A percentile compares a stretch with the other conserved stretches of the same genome.
Evolutionary conservation across 2,329 filamentous ascomycete species (phyloP).

Genomic region (Nemania sp.): DNA sequence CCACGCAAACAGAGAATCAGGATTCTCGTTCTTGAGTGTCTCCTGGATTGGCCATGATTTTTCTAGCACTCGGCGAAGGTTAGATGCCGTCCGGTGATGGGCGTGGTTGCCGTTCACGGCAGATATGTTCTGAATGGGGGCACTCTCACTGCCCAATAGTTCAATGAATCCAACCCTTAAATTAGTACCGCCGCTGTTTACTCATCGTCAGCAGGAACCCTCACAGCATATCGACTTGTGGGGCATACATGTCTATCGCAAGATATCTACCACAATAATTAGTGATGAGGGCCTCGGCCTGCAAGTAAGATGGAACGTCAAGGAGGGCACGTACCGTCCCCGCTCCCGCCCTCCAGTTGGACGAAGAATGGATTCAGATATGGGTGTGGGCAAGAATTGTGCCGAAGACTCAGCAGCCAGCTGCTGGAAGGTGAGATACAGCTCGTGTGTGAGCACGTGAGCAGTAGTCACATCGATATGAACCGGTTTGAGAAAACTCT

Average conservation of each 20-base stretch:
- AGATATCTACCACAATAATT: constrained; percentile 51
- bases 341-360: constrained; percentile 48
- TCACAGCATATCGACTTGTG: not conserved
- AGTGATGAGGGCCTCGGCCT: constrained; percentile 15
- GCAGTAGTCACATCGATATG: constrained; percentile 51
- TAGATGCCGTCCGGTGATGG: constrained; percentile 32
- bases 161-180: constrained; percentile 70
- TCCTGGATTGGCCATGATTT: constrained; percentile 75
- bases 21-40: constrained; percentile 72
- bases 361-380: constrained; percentile 61
- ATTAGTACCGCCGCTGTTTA: constrained; percentile 64
- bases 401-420: constrained; percentile 56
- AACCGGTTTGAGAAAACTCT: constrained; percentile 56
- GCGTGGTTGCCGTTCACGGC: constrained; percentile 15
- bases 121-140: constrained; percentile 15
- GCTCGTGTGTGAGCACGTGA: constrained; percentile 50
- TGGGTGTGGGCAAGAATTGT: constrained; percentile 64
- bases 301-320: not conserved
- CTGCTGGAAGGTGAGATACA: constrained; percentile 51
- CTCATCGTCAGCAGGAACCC: constrained; percentile 36
- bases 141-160: constrained; percentile 48
- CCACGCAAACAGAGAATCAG: constrained; percentile 78
- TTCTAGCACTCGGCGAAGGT: constrained; percentile 64
- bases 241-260: constrained; percentile 67
- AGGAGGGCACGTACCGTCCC: constrained; percentile 53